Evolutionary conservation across 2,329 filamentous ascomycete genomes (phyloP).

Genomic region (Colletotrichum theobromicola): DNA sequence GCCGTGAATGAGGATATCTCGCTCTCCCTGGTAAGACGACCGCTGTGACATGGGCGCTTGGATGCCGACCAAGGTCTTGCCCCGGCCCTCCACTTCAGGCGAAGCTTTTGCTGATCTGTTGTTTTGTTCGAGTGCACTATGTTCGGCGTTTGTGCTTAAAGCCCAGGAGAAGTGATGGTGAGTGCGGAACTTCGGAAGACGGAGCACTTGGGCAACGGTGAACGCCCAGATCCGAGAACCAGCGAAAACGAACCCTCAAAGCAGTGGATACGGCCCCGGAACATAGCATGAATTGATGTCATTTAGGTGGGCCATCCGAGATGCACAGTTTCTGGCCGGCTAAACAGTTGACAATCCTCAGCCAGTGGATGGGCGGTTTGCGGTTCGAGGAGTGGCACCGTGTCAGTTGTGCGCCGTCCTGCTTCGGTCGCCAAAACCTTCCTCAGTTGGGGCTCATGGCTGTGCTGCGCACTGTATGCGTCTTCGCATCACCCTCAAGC

Average conservation of each 20-base stretch:
- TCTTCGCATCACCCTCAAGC: neutral
- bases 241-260: neutral
- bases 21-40: neutral
- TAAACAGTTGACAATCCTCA: neutral
- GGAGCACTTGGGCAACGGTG: neutral
- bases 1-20: neutral
- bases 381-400: neutral
- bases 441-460: neutral
- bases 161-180: neutral
- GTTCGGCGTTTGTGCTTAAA: neutral
- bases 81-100: constrained; percentile 9
- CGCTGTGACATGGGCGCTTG: neutral
- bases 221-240: neutral
- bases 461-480: neutral
- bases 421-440: neutral
- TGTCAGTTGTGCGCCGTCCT: neutral
- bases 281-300: neutral
- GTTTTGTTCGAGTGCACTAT: neutral
- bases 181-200: neutral
- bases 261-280: neutral
- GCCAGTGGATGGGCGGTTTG: neutral
- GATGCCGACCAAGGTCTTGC: neutral
- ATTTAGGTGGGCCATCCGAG: neutral
- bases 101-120: constrained; percentile 17
- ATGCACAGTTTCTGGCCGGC: neutral